Conservation (phyloP, 2,329 filamentous ascomycete species). For the Colletotrichum tamarilloi region DNA sequence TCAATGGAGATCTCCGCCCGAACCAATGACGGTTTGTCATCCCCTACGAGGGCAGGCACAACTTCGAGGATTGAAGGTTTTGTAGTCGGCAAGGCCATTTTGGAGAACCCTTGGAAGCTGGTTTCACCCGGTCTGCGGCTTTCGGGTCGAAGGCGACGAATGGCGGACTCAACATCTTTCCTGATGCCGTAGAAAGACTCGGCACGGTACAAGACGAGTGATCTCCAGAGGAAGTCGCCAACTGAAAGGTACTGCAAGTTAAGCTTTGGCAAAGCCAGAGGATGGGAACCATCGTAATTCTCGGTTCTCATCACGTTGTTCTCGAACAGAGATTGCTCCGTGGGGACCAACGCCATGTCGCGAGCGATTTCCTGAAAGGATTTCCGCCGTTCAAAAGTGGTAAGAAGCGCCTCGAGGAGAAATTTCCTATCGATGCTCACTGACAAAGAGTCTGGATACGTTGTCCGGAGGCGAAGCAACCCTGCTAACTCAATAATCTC, state of each 20-base stretch:
- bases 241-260: slow-evolving; percentile 96
- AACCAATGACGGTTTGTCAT: slow-evolving; percentile 84
- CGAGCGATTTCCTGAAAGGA: slow-evolving; percentile 85
- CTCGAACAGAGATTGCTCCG: slow-evolving; percentile 85
- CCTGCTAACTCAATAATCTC: slow-evolving; percentile 78
- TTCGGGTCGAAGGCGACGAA: slow-evolving; percentile 83
- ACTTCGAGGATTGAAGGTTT: slow-evolving; percentile 91
- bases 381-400: slow-evolving; percentile 78
- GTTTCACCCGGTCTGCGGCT: slow-evolving; percentile 72
- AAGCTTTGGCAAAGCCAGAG: slow-evolving; percentile 91
- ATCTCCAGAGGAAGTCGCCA: slow-evolving; percentile 96
- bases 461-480: slow-evolving; percentile 80
- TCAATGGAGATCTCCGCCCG: slow-evolving; percentile 89
- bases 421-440: slow-evolving; percentile 73
- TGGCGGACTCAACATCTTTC: slow-evolving; percentile 85
- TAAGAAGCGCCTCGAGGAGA: slow-evolving; percentile 78
- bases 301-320: slow-evolving; percentile 83
- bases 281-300: slow-evolving; percentile 85
- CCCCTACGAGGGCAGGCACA: slow-evolving; percentile 83
- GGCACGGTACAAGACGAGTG: slow-evolving; percentile 86
- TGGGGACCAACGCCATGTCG: slow-evolving; percentile 82
- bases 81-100: slow-evolving; percentile 89
- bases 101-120: slow-evolving; percentile 85
- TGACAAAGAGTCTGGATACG: slow-evolving; percentile 79
- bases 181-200: slow-evolving; percentile 95